Percentiles rank a stretch among this genome's conserved stretches.
These are phyloP conservation scores for Alternaria brassicicola DNA, from an alignment of 2,329 filamentous ascomycete genomes.

Conservation along the genomic window DNA sequence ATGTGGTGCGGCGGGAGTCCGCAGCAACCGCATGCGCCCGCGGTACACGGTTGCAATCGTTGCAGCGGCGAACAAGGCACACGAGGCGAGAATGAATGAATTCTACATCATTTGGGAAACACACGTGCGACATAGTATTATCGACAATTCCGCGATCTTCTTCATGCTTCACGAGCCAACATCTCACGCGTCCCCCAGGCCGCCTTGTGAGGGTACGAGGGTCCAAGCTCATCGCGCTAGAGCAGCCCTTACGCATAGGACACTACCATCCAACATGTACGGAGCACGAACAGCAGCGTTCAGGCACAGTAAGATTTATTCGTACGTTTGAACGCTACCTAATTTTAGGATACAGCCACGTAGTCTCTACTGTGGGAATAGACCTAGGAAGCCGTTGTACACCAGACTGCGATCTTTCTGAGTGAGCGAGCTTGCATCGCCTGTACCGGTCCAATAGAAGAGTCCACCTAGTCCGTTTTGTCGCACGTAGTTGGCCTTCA, in stretches of 20 bases:
- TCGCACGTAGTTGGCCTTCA: conserved; percentile 76
- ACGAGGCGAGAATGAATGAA: background rate
- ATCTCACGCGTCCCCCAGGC: conserved; percentile 4
- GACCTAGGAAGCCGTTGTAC: conserved; percentile 62
- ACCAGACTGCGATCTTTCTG: conserved; percentile 62
- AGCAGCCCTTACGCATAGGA: background rate
- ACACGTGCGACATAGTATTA: conserved; percentile 9
- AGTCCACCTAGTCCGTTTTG: conserved; percentile 74
- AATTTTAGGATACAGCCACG: background rate
- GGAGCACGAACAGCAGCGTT: background rate
- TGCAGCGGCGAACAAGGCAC: background rate
- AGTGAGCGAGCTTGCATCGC: conserved; percentile 61
- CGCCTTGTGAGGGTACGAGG: conserved; percentile 13
- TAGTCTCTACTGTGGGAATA: conserved; percentile 46
- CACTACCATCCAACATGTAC: conserved; percentile 8
- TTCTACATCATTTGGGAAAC: background rate
- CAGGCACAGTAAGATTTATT: background rate
- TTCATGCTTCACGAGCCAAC: conserved; percentile 16
- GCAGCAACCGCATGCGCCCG: conserved; percentile 45
- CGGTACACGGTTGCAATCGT: conserved; percentile 29
- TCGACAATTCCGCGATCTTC: conserved; percentile 19
- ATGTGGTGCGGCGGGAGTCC: conserved; percentile 43
- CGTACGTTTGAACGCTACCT: background rate
- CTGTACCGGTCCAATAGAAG: conserved; percentile 82
- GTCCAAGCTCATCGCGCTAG: conserved; percentile 23